These are phyloP conservation scores for Voacanga thouarsii DNA, from an alignment of 257 asterid genomes.

Conservation along the genomic window DNA sequence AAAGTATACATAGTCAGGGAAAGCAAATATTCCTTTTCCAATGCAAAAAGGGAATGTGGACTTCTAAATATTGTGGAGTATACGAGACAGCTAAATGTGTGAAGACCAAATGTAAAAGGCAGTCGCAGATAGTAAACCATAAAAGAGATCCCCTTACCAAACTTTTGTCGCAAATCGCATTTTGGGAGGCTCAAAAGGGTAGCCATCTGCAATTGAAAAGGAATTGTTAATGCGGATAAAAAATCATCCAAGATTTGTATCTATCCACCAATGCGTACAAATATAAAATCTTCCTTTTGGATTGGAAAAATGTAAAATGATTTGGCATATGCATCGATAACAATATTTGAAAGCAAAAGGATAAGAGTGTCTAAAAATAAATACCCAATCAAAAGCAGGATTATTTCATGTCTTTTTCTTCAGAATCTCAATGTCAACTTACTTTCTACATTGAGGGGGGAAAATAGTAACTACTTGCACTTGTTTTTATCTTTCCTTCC, in stretches of 20 bases:
- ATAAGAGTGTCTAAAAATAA: neutral
- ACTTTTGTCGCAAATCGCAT: constrained; percentile 92
- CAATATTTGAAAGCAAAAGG: neutral
- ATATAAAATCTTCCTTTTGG: neutral
- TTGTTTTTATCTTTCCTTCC: neutral
- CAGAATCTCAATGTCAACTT: neutral
- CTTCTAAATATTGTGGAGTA: neutral
- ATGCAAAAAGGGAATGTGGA: neutral
- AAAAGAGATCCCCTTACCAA: constrained; percentile 58
- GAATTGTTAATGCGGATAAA: neutral
- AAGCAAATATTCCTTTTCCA: neutral
- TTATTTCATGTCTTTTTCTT: neutral
- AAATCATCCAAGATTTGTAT: neutral
- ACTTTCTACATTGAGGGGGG: too few species aligned
- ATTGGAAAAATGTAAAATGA: neutral
- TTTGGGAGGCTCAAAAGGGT: constrained; percentile 96
- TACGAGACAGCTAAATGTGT: neutral
- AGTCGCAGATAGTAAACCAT: constrained; percentile 10
- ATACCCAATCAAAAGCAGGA: neutral
- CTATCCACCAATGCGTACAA: neutral
- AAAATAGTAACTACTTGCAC: neutral
- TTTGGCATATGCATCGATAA: neutral
- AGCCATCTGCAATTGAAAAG: constrained; percentile 66
- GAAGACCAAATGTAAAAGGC: neutral
- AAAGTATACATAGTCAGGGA: neutral